Conservation (phyloP, 805 yeast species). For the Suhomyces sp. region DNA sequence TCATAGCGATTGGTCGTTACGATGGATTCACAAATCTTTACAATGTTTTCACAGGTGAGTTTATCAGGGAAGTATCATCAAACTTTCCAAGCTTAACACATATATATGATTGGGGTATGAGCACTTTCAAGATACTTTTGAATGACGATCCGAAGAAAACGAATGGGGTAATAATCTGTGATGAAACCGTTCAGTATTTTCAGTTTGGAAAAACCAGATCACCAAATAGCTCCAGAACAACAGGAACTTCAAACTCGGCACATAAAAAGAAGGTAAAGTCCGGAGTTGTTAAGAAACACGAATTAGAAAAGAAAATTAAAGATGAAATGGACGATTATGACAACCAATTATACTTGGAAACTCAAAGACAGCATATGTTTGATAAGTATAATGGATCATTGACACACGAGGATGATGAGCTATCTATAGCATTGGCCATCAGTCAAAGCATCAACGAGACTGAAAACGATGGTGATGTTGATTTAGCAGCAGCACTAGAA, state of each 20-base stretch:
- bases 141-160: slow-evolving; percentile 24
- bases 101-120: slow-evolving; percentile 22
- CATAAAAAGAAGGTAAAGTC: slow-evolving; percentile 17
- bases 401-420: slow-evolving; percentile 26
- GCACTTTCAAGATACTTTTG: slow-evolving; percentile 25
- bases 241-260: slow-evolving; percentile 3
- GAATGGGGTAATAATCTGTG: slow-evolving; percentile 42
- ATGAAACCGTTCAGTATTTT: slow-evolving; percentile 46
- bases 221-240: slow-evolving; percentile 7
- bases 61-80: slow-evolving; percentile 31
- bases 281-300: slow-evolving; percentile 23
- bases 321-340: slow-evolving; percentile 40
- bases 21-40: slow-evolving; percentile 44
- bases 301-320: slow-evolving; percentile 22
- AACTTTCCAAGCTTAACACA: slow-evolving; percentile 28
- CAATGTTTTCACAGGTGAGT: slow-evolving; percentile 44
- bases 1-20: slow-evolving; percentile 39
- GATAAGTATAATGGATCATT: slow-evolving; percentile 49
- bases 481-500: slow-evolving; percentile 25
- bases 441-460: slow-evolving; percentile 24
- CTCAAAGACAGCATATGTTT: slow-evolving; percentile 26
- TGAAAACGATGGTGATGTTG: slow-evolving; percentile 25
- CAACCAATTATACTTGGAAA: slow-evolving; percentile 21
- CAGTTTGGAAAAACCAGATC: slow-evolving; percentile 41
- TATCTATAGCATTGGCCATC: slow-evolving; percentile 33